Base-by-base conservation (phyloP, 768 basidiomycete species). In the Leccinum pellstonianum region DNA sequence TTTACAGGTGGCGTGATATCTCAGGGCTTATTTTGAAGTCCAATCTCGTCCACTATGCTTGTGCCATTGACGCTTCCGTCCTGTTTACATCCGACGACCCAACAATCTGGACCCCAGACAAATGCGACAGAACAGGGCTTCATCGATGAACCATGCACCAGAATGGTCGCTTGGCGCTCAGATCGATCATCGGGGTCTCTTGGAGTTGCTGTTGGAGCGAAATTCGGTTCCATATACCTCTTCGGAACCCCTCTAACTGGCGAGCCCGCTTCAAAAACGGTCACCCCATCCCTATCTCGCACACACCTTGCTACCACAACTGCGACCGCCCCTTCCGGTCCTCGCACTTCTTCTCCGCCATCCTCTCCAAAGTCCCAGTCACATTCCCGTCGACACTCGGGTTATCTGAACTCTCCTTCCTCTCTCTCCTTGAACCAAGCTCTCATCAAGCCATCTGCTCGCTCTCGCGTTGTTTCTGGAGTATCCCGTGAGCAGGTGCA, bases 401-500 rank as follows among this genome's bases (percentile, higher is more conserved):
- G 58, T 11, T 62, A 70, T 17, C 65, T 46, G 43, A 21, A 63
- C 3, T 80, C 80, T 3, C 77, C 78, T 7, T 75, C 80, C 1
- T 75, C 76, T 4, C 48, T 71, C n/a, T 60, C 71, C 54, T 56
- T 77, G 58, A 68, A 73, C 46, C 73, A 70, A 47, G 62, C 80
- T 9, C 82, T 83, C 4, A 86, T 88, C 68, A 77, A 77, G 38
- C 72, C 86, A 11, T 73, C 81, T n/a, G 74, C 80, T 27, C 82
- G 85, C 54, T 81, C 88, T 17, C 80, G 83, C 5, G 81, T 87
- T 5, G 87, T 90, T 1, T 88, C 90, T n/a, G 86, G 85, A 11
- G 75, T 93, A 5, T 89, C 84, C 8, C 77, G 77, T 9, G 87
- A 90, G 60, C 82, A 82, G 60, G 89, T 83, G 0, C 88, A 92